Evolutionary conservation across 2,329 filamentous ascomycete genomes (phyloP).

Genomic region (Epichloe sylvatica): DNA sequence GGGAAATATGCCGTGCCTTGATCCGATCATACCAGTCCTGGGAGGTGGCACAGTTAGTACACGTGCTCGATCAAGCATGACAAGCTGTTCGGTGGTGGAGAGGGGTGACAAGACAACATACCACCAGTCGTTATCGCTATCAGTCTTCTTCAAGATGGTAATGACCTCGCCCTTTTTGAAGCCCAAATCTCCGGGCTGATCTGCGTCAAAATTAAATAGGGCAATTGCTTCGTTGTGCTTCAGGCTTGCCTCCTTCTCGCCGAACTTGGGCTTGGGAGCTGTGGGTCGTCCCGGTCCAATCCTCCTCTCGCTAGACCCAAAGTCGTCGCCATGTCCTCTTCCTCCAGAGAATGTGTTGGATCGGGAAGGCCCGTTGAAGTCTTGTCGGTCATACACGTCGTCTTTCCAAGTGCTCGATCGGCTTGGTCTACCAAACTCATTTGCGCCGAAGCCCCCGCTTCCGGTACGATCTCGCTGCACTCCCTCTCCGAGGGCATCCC

Average conservation of each 20-base stretch:
- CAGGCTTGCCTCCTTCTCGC: slow-evolving; percentile 37
- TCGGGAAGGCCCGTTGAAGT: slow-evolving; percentile 27
- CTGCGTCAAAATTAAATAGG: slow-evolving; percentile 85
- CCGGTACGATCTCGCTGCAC: slow-evolving; percentile 21
- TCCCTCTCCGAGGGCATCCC: slow-evolving; percentile 59
- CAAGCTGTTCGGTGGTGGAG: not conserved
- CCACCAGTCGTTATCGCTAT: slow-evolving; percentile 94
- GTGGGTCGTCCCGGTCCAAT: slow-evolving; percentile 61
- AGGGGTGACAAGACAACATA: slow-evolving; percentile 27
- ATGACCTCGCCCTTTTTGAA: slow-evolving; percentile 98
- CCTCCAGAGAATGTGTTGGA: slow-evolving; percentile 37
- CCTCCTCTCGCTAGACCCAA: slow-evolving; percentile 22
- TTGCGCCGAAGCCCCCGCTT: slow-evolving; percentile 24
- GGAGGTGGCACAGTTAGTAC: not conserved
- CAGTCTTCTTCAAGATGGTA: slow-evolving; percentile 85
- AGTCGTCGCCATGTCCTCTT: slow-evolving; percentile 35
- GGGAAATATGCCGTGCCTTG: slow-evolving; percentile 81
- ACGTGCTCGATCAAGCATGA: not conserved
- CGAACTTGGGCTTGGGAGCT: slow-evolving; percentile 80
- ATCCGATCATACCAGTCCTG: slow-evolving; percentile 79
- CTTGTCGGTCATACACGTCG: slow-evolving; percentile 54
- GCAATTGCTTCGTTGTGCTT: slow-evolving; percentile 75
- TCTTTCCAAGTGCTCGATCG: slow-evolving; percentile 63
- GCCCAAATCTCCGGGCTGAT: slow-evolving; percentile 79
- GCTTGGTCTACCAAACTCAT: slow-evolving; percentile 41